Evolutionary conservation across 768 basidiomycete genomes (phyloP), one percentile per base, ranked within the genome.

Genomic region (Chalciporus pseudorubinellus): DNA sequence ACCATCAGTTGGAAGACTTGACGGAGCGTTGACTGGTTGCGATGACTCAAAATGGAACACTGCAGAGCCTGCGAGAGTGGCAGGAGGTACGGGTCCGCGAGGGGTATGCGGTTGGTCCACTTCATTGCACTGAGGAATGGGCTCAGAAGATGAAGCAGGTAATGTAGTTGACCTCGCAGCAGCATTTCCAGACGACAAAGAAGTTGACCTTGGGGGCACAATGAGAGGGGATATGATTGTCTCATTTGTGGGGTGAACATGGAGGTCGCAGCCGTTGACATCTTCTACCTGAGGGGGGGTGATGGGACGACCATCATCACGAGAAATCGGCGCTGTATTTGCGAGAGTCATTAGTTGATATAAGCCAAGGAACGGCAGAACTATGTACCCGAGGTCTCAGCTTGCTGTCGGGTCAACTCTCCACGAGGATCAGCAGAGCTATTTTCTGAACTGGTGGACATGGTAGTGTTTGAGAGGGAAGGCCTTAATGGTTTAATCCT

Each of bases 331-430:
- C 8, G 44, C 12, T 29, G 21, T 11, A 24, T 38, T 28, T 28
- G 51, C 5, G 39, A 14, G 28, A 46, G n/a, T 0, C 26, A 20
- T 39, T 11, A 21, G 4, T 19, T 46, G 26, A 44, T 0, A 14
- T 28, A 13, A 31, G 40, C n/a, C 5, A 44, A 33, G 19, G 20
- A 36, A 50, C 22, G 12, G 18, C 21, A 39, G 10, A 18, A 21
- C 14, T 2, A 60, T 68, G 51, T 22, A 75, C 75, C 63, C 47
- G 68, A 61, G 10, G 71, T 62, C 41, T 72, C 74, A 19, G 72
- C 71, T 22, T 61, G 52, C 44, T 63, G 56, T 38, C 67, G 60
- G 21, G 52, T 40, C 51, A 64, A 31, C 33, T 59, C 46, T 3
- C 48, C 38, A 33, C 63, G 60, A 14, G 63, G 65, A 40, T 76